Conservation (phyloP, 306 rosid genomes). For the Vachellia collinsii region DNA sequence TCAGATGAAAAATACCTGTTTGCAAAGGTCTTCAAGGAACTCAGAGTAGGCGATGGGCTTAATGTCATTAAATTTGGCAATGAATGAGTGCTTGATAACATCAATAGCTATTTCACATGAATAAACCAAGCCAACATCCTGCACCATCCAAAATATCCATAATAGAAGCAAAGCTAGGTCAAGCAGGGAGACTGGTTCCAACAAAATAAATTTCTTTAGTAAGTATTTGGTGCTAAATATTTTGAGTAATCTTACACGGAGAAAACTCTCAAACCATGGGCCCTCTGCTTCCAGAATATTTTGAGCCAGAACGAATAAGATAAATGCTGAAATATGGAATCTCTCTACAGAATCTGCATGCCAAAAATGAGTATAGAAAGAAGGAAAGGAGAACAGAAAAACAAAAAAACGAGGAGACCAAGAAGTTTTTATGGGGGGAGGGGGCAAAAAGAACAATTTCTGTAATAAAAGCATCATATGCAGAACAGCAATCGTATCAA, state of each 20-base stretch:
- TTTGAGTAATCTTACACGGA: constrained; percentile 59
- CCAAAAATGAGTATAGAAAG: constrained; percentile 31
- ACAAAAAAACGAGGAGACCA: constrained; percentile 9
- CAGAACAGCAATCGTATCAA: constrained; percentile 10
- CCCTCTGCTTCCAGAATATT: constrained; percentile 98
- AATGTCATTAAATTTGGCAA: constrained; percentile 90
- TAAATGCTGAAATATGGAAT: constrained; percentile 89
- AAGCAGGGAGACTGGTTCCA: constrained; percentile 34
- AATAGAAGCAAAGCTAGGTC: constrained; percentile 33
- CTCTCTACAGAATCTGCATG: constrained; percentile 93
- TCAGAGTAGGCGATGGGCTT: constrained; percentile 90
- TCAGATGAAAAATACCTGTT: constrained; percentile 66
- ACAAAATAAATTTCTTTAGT: constrained; percentile 4
- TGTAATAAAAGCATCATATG: constrained; percentile 23
- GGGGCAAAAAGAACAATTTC: neutral
- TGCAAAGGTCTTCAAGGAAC: constrained; percentile 95
- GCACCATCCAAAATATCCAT: constrained; percentile 45
- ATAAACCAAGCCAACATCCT: constrained; percentile 84
- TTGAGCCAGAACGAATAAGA: constrained; percentile 96
- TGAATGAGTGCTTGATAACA: constrained; percentile 93
- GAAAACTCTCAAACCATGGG: constrained; percentile 87
- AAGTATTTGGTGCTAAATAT: constrained; percentile 4
- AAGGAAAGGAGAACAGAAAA: neutral
- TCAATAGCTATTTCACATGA: constrained; percentile 86
- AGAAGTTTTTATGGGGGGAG: neutral